Conservation (phyloP, 1,284 basidiomycete genomes). For the Fomitiporia mediterranea region DNA sequence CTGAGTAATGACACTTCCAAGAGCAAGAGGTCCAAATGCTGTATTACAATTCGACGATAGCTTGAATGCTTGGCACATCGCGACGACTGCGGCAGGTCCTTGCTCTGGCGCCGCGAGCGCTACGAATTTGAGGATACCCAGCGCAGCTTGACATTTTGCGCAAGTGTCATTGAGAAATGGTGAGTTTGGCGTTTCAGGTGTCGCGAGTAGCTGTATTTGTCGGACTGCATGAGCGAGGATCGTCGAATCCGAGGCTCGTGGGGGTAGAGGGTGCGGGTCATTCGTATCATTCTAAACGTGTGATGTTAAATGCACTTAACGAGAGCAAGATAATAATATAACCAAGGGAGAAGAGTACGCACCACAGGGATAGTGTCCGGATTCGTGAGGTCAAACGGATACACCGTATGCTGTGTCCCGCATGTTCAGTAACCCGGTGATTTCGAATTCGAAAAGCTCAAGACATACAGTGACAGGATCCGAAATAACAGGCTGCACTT, state of each 20-base stretch:
- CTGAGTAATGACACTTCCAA: constrained; percentile 62
- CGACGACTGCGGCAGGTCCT: constrained; percentile 53
- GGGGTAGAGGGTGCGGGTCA: constrained; percentile 65
- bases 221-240: constrained; percentile 46
- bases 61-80: constrained; percentile 57
- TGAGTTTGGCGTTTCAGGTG: constrained; percentile 34
- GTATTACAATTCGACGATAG: constrained; percentile 49
- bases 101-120: constrained; percentile 57
- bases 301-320: neutral
- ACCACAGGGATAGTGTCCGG: constrained; percentile 32
- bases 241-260: constrained; percentile 38
- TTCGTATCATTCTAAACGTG: constrained; percentile 40
- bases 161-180: constrained; percentile 50
- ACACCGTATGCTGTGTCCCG: constrained; percentile 29
- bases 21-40: constrained; percentile 42
- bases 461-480: constrained; percentile 55
- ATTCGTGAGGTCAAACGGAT: constrained; percentile 54
- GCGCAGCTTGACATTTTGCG: constrained; percentile 54
- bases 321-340: neutral
- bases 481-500: constrained; percentile 66
- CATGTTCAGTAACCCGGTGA: constrained; percentile 5
- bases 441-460: constrained; percentile 2
- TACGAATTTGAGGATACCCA: constrained; percentile 66
- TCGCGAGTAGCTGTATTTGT: constrained; percentile 50
- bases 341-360: neutral